Percentiles rank a stretch among this genome's conserved stretches.
Conservation (phyloP, 1,139 yeast genomes). For the Petasospora rhodanensis region DNA sequence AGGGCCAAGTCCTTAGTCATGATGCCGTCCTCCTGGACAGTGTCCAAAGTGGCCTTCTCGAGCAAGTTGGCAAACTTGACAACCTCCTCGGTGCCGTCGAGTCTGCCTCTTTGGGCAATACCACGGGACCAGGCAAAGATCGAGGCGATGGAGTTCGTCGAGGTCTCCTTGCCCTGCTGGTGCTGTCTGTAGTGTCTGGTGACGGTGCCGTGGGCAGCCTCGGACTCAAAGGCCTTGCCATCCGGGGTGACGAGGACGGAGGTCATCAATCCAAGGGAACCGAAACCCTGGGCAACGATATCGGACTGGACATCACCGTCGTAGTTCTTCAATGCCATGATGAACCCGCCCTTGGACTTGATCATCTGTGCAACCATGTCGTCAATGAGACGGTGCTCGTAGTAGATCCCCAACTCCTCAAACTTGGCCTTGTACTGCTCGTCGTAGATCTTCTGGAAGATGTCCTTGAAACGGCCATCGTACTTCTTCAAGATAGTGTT, state of each 20-base stretch:
- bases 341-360: slow-evolving; percentile 78
- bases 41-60: slow-evolving; percentile 66
- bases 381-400: slow-evolving; percentile 78
- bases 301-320: slow-evolving; percentile 87
- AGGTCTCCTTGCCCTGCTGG: slow-evolving; percentile 80
- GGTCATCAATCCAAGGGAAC: slow-evolving; percentile 80
- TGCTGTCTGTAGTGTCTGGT: slow-evolving; percentile 83
- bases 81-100: slow-evolving; percentile 69
- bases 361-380: slow-evolving; percentile 91
- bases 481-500: slow-evolving; percentile 78
- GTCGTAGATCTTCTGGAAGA: slow-evolving; percentile 65
- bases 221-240: slow-evolving; percentile 77
- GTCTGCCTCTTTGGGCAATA: slow-evolving; percentile 71
- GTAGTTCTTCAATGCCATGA: slow-evolving; percentile 79
- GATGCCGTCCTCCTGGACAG: slow-evolving; percentile 67
- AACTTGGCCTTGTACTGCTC: slow-evolving; percentile 51
- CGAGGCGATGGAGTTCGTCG: slow-evolving; percentile 81
- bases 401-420: slow-evolving; percentile 66
- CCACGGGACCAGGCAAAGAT: slow-evolving; percentile 89
- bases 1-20: slow-evolving; percentile 84
- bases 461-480: slow-evolving; percentile 79
- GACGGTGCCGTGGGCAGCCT: slow-evolving; percentile 87
- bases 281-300: slow-evolving; percentile 84
- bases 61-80: slow-evolving; percentile 60
- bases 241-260: slow-evolving; percentile 80